Evolutionary conservation across 2,329 filamentous ascomycete species (phyloP).

Genomic region (Polychaeton citri): DNA sequence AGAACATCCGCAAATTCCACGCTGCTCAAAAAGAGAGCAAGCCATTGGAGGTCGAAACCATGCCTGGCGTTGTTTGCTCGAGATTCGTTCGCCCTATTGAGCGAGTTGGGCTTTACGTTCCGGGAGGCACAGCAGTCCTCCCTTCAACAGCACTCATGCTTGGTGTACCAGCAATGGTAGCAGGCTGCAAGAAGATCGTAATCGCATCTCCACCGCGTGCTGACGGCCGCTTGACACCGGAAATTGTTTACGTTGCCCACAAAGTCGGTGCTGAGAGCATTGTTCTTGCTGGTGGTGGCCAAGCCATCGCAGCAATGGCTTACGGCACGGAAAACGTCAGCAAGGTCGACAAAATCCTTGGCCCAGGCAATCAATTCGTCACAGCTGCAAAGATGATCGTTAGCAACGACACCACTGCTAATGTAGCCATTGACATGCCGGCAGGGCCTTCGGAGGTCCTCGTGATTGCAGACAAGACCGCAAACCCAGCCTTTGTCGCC

Average conservation of each 20-base stretch:
- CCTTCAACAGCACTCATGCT: constrained; percentile 96
- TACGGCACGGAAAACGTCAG: constrained; percentile 89
- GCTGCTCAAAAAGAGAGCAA: constrained; percentile 77
- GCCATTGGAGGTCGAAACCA: constrained; percentile 78
- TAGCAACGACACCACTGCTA: constrained; percentile 89
- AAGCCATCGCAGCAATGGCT: constrained; percentile 91
- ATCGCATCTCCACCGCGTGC: constrained; percentile 80
- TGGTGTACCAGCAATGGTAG: constrained; percentile 93
- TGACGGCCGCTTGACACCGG: constrained; percentile 83
- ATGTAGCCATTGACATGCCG: constrained; percentile 96
- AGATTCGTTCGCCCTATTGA: constrained; percentile 89
- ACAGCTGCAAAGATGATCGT: constrained; percentile 98
- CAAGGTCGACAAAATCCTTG: constrained; percentile 98
- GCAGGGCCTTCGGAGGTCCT: constrained; percentile 92
- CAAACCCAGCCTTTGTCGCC: constrained; percentile 89
- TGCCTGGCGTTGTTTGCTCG: constrained; percentile 92
- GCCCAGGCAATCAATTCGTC: constrained; percentile 95
- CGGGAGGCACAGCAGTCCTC: constrained; percentile 91
- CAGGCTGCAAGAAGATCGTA: constrained; percentile 89
- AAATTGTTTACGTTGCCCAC: constrained; percentile 95
- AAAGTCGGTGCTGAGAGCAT: constrained; percentile 94
- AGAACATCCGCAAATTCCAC: constrained; percentile 93
- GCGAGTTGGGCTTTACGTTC: constrained; percentile 89
- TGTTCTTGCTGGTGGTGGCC: constrained; percentile 86
- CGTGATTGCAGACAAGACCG: constrained; percentile 78